Conservation (phyloP, 2,329 filamentous ascomycete species). For the Penicillium sp. region DNA sequence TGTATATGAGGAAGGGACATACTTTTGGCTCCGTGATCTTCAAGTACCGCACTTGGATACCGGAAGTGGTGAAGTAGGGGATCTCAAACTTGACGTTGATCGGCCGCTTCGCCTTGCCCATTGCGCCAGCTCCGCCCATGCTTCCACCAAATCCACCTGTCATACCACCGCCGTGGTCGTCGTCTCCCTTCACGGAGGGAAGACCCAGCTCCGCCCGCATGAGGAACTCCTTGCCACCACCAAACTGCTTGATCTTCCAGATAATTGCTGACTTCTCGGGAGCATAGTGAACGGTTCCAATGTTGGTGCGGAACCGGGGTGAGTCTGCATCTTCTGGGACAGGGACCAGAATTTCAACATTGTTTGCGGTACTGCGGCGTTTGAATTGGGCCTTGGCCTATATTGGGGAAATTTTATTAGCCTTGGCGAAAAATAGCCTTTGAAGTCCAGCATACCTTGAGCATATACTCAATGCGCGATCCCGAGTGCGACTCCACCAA, state of each 20-base stretch:
- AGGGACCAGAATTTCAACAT: slow-evolving; percentile 96
- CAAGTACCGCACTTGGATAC: slow-evolving; percentile 96
- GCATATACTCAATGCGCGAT: slow-evolving; percentile 96
- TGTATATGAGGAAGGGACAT: slow-evolving; percentile 41
- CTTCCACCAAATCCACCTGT: slow-evolving; percentile 95
- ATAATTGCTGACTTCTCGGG: slow-evolving; percentile 97
- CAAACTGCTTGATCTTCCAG: slow-evolving; percentile 99
- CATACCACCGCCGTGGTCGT: slow-evolving; percentile 96
- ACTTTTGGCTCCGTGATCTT: slow-evolving; percentile 99
- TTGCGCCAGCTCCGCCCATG: slow-evolving; percentile 85
- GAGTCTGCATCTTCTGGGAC: slow-evolving; percentile 97
- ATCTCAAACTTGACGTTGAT: slow-evolving; percentile 99
- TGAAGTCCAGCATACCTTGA: slow-evolving; percentile 66
- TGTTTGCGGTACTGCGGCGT: slow-evolving; percentile 95
- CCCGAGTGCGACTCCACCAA: slow-evolving; percentile 95
- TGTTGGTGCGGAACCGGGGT: slow-evolving; percentile 95
- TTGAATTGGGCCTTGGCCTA: slow-evolving; percentile 95
- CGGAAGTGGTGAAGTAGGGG: slow-evolving; percentile 99
- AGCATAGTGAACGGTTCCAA: slow-evolving; percentile 95
- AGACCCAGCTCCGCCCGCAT: slow-evolving; percentile 97
- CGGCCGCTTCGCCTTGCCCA: slow-evolving; percentile 87
- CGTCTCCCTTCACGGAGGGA: slow-evolving; percentile 91
- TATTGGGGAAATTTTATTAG: slow-evolving; percentile 13
- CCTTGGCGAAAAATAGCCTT: background rate
- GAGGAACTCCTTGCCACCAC: slow-evolving; percentile 96